Percentiles rank a stretch among this genome's conserved stretches.
Evolutionary conservation across 441 rosid species (phyloP).

Genomic region (Populus hybrid): DNA sequence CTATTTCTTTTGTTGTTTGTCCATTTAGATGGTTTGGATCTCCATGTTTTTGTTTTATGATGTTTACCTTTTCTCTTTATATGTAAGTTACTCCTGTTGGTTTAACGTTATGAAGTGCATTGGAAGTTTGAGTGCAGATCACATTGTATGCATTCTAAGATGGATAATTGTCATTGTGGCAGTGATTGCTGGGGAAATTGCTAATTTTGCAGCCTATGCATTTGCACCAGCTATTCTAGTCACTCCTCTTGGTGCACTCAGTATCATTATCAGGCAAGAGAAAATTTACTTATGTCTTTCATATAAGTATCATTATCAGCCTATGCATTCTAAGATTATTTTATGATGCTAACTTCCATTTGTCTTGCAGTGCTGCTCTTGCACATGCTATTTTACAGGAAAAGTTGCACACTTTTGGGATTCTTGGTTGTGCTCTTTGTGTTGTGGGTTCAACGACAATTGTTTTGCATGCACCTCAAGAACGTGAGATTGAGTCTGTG

Average conservation of each 20-base stretch:
- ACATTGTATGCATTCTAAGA: conserved; percentile 9
- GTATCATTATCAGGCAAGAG: conserved; percentile 47
- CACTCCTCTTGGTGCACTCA: conserved; percentile 40
- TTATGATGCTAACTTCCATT: conserved; percentile 9
- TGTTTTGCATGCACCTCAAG: conserved; percentile 54
- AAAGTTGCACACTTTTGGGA: conserved; percentile 45
- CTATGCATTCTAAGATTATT: too few species aligned
- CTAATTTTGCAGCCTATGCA: conserved; percentile 50
- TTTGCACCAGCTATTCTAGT: conserved; percentile 35
- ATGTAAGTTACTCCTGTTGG: background rate
- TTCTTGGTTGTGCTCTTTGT: conserved; percentile 48
- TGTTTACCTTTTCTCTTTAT: background rate
- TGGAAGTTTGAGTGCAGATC: background rate
- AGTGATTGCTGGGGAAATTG: conserved; percentile 54
- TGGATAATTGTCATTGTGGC: conserved; percentile 17
- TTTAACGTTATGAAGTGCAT: background rate
- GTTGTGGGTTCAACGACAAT: conserved; percentile 52
- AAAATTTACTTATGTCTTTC: background rate
- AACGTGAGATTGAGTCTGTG: conserved; percentile 44
- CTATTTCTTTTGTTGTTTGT: background rate
- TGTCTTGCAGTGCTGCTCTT: conserved; percentile 44
- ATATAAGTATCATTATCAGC: too few species aligned
- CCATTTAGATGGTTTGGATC: background rate
- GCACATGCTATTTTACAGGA: conserved; percentile 46
- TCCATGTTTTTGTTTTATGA: background rate